These are phyloP conservation scores for Biscogniauxia marginata DNA, from an alignment of 2,329 filamentous ascomycete genomes.

Conservation along the genomic window DNA sequence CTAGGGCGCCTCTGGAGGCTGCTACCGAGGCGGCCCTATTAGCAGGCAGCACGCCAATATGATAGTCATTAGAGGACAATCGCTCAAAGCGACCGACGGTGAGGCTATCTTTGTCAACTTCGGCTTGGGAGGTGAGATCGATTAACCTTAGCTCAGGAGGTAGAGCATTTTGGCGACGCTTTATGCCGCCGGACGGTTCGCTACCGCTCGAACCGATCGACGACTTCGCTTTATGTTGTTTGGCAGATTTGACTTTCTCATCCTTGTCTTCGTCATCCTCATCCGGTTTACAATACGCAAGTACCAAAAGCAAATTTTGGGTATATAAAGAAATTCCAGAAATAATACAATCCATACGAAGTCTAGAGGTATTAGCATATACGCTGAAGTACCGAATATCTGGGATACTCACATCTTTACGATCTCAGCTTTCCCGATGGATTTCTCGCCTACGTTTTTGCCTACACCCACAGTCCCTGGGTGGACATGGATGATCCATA, in stretches of 20 bases:
- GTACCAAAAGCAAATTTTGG: constrained; percentile 82
- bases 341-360: constrained; percentile 96
- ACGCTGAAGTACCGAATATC: not conserved
- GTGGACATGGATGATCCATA: constrained; percentile 93
- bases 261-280: constrained; percentile 51
- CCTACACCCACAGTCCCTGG: constrained; percentile 67
- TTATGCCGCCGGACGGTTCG: constrained; percentile 64
- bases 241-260: constrained; percentile 27
- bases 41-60: constrained; percentile 79
- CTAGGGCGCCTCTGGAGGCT: constrained; percentile 68
- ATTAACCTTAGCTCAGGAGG: constrained; percentile 90
- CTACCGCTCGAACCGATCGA: constrained; percentile 52
- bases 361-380: constrained; percentile 47
- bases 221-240: constrained; percentile 39
- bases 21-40: constrained; percentile 63
- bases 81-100: constrained; percentile 84
- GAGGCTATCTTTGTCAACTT: constrained; percentile 83
- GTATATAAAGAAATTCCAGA: constrained; percentile 97
- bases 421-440: constrained; percentile 81
- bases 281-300: constrained; percentile 82
- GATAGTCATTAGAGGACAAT: constrained; percentile 86
- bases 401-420: constrained; percentile 73
- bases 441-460: constrained; percentile 67
- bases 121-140: constrained; percentile 81
- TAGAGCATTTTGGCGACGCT: constrained; percentile 72